Conservation (phyloP, 768 basidiomycete genomes). For the Podaxis carcinomalis region DNA sequence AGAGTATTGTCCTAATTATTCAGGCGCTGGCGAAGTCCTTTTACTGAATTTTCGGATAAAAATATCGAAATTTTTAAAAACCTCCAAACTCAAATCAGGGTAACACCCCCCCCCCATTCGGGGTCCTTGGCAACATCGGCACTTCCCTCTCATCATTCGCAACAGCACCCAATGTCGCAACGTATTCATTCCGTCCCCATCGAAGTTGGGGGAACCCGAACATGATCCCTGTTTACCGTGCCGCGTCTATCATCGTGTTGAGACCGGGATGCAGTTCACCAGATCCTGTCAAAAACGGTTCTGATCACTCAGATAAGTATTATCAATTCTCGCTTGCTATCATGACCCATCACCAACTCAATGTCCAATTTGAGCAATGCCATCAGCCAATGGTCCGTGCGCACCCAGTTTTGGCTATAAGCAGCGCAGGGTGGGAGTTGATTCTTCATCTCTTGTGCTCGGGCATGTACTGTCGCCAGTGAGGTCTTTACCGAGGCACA, state of each 20-base stretch:
- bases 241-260: not conserved
- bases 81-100: too few relatives aligned
- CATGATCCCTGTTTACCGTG: too few relatives aligned
- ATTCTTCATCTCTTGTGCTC: conserved; percentile 82
- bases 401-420: conserved; percentile 39
- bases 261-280: not conserved
- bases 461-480: conserved; percentile 94
- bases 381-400: conserved; percentile 49
- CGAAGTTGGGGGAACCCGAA: too few relatives aligned
- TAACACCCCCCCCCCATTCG: too few relatives aligned
- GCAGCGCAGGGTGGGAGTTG: not conserved
- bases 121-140: not conserved
- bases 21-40: too few relatives aligned
- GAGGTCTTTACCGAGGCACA: conserved; percentile 95
- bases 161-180: not conserved
- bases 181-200: not conserved
- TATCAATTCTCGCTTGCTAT: not conserved
- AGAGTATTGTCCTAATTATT: too few relatives aligned
- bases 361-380: conserved; percentile 8
- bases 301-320: too few relatives aligned
- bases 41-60: too few relatives aligned
- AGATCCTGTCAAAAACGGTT: conserved; percentile 2
- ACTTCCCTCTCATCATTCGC: not conserved
- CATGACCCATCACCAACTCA: not conserved
- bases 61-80: too few relatives aligned